Evolutionary conservation across 495 filamentous ascomycete species (phyloP), one percentile per base, ranked within the genome.

Genomic region (Trichoderma reesei): DNA sequence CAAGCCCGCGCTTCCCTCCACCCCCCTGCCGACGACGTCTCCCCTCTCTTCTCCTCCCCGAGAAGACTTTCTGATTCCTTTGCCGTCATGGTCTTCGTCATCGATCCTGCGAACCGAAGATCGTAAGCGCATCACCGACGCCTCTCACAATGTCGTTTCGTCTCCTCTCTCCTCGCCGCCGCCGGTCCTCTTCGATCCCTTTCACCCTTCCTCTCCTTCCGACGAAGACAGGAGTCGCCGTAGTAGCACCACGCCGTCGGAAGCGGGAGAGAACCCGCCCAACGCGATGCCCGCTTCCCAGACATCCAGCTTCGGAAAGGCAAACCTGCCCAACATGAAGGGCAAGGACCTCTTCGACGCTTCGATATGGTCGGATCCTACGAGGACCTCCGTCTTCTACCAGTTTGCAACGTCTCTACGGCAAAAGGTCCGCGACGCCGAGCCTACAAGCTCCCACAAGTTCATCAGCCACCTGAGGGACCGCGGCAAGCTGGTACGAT

Each of bases 291-390:
- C 78, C 7, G 73, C 77, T 10, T 83, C 80, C 1, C 76, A 81
- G 48, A 65, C 74, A 1, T 78, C 77, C 2, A 72, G 66, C 9
- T 67, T 73, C 0, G 62, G 63, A 38, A 67, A 71, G 18, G 60
- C 38, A 5, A 74, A 75, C 14, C 72, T 85, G 4, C 78, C 80
- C 1, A 83, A 83, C 59, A 74, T 88, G 66, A 88, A 88, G 67
- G 87, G 86, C 6, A 77, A 80, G 59, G 86, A 89, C 65, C 74
- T 89, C 1, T 89, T 89, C 65, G 85, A 88, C 68, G 78, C 80
- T 14, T 84, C 84, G 39, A 77, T 89, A 41, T 89, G 87, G 83
- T 74, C 80, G 5, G 83, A 88, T 67, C 79, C 84, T 0, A 72
- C 79, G 26, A 84, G 81, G 39, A 88, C 86, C 0, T 82, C 84